These are phyloP conservation scores for Cercophora sp. DNA, from an alignment of 495 filamentous ascomycete genomes.

Conservation along the genomic window DNA sequence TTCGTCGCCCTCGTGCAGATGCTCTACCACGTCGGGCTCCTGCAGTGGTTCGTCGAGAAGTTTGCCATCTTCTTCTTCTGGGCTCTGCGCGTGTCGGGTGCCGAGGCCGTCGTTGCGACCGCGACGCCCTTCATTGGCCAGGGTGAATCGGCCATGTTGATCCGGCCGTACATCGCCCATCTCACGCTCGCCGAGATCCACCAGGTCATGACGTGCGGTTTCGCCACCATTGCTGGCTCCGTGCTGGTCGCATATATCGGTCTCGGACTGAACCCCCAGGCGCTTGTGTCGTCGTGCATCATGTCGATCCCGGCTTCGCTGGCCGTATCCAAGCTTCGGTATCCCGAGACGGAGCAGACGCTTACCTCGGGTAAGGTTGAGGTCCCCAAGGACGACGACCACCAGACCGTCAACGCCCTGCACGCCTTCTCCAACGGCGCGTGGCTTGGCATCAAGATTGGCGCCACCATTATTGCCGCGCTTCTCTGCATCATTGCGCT, in stretches of 20 bases:
- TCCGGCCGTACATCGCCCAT: slow-evolving; percentile 78
- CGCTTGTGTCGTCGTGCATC: slow-evolving; percentile 85
- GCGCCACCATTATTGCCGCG: slow-evolving; percentile 74
- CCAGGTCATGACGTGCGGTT: slow-evolving; percentile 79
- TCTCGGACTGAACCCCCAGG: slow-evolving; percentile 76
- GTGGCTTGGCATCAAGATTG: slow-evolving; percentile 86
- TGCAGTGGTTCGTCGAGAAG: slow-evolving; percentile 86
- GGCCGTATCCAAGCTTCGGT: slow-evolving; percentile 81
- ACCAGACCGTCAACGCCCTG: slow-evolving; percentile 67
- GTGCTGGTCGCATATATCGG: slow-evolving; percentile 78
- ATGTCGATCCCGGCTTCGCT: slow-evolving; percentile 91
- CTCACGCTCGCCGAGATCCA: slow-evolving; percentile 82
- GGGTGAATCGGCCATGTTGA: slow-evolving; percentile 89
- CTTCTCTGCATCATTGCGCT: slow-evolving; percentile 84
- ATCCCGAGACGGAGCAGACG: slow-evolving; percentile 80
- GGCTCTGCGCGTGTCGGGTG: slow-evolving; percentile 83
- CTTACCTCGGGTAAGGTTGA: slow-evolving; percentile 74
- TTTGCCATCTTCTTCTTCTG: slow-evolving; percentile 91
- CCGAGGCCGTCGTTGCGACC: slow-evolving; percentile 85
- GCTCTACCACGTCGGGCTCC: slow-evolving; percentile 67
- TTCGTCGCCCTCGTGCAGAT: slow-evolving; percentile 85
- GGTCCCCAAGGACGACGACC: slow-evolving; percentile 69
- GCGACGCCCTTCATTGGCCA: slow-evolving; percentile 95
- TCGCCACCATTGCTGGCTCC: slow-evolving; percentile 61
- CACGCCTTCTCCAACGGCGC: slow-evolving; percentile 86